Evolutionary conservation across 768 basidiomycete species (phyloP).

Genomic region (Paxillus rubicundulus): DNA sequence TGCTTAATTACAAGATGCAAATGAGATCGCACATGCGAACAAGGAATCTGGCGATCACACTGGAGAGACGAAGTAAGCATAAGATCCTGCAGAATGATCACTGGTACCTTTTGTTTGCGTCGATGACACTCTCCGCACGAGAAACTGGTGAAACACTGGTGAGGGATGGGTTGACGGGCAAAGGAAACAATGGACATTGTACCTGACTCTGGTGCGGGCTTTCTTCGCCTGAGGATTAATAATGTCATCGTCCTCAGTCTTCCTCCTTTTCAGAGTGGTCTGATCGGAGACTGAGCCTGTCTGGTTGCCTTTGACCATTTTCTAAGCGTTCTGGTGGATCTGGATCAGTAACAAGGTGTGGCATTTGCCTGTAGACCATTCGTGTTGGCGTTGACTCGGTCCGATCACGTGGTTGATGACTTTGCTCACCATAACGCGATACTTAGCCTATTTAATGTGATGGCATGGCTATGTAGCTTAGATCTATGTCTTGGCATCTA

Average conservation of each 20-base stretch:
- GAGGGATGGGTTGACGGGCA: conserved; percentile 2
- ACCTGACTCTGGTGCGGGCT: conserved; percentile 74
- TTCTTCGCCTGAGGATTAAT: conserved; percentile 54
- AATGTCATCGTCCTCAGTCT: conserved; percentile 58
- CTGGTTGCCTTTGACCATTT: conserved; percentile 30
- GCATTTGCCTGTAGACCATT: conserved; percentile 1
- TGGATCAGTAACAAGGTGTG: conserved; percentile 33
- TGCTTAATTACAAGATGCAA: not conserved
- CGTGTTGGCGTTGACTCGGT: conserved; percentile 3
- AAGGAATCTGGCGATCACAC: conserved; percentile 86
- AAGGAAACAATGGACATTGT: conserved; percentile 16
- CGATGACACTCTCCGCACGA: conserved; percentile 88
- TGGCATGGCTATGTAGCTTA: too few relatives aligned
- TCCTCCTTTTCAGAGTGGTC: conserved; percentile 54
- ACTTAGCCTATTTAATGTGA: too few relatives aligned
- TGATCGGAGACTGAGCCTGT: conserved; percentile 24
- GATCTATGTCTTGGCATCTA: too few relatives aligned
- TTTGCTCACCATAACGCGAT: not conserved
- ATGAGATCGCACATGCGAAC: conserved; percentile 64
- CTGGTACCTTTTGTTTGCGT: conserved; percentile 75
- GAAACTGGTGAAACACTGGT: conserved; percentile 46
- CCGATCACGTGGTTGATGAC: conserved; percentile 26
- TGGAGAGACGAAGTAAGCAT: conserved; percentile 31
- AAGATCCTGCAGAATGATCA: conserved; percentile 5
- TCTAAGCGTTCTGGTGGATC: conserved; percentile 28